A percentile compares a stretch with the other conserved stretches of the same genome.
Conservation (phyloP, 2,329 filamentous ascomycete species). For the Colletotrichum trifolii region DNA sequence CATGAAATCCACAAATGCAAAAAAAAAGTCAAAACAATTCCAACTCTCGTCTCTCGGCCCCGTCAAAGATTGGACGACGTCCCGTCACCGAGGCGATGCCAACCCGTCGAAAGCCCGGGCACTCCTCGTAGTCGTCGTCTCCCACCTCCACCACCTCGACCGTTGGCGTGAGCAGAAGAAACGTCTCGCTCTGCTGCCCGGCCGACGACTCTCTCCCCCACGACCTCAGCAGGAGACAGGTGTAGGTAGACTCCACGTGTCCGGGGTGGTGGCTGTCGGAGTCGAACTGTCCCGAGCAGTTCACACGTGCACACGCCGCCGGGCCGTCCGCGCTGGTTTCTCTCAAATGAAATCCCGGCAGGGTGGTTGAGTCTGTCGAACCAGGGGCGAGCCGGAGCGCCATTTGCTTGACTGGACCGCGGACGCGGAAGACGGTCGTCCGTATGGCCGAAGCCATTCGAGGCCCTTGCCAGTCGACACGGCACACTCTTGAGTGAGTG, state of each 20-base stretch:
- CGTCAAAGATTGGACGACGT: background rate
- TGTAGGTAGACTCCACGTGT: background rate
- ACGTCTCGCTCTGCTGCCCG: background rate
- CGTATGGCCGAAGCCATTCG: conserved; percentile 6
- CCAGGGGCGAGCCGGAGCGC: background rate
- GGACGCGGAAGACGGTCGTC: background rate
- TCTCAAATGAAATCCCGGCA: background rate
- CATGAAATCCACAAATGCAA: no score
- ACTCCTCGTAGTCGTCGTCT: background rate
- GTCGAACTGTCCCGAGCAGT: conserved; percentile 14
- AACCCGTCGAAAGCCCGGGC: background rate
- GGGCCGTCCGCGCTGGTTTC: background rate
- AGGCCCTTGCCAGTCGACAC: conserved; percentile 13
- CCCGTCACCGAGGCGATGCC: conserved; percentile 5
- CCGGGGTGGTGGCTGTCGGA: background rate
- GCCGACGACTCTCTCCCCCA: no score
- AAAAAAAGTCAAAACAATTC: background rate
- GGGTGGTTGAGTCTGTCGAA: background rate
- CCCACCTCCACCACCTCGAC: background rate
- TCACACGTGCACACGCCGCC: background rate
- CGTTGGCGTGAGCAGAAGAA: background rate
- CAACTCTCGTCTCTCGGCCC: background rate
- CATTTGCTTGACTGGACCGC: background rate
- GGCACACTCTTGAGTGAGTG: no score
- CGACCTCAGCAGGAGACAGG: conserved; percentile 4